Conservation (phyloP, 2,329 filamentous ascomycete species). For the Arthroderma sp. region DNA sequence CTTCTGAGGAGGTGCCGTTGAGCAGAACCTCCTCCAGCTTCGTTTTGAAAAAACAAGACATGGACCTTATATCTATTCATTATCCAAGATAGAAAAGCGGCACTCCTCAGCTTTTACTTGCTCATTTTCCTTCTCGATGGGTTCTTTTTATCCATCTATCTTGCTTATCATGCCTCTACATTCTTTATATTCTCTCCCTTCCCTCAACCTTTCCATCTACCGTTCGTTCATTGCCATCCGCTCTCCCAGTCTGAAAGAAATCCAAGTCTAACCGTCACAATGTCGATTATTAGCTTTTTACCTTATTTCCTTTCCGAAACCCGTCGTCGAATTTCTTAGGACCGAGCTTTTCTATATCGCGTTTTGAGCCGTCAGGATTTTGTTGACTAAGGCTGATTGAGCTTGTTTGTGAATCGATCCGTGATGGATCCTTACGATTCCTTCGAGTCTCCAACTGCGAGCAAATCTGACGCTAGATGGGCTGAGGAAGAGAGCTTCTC, state of each 20-base stretch:
- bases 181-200: constrained; percentile 10
- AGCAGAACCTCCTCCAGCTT: too few species aligned
- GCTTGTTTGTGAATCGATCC: background rate
- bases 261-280: constrained; percentile 25
- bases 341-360: constrained; percentile 6
- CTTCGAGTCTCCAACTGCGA: constrained; percentile 23
- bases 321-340: constrained; percentile 2
- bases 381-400: background rate
- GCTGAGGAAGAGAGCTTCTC: constrained; percentile 27
- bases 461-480: constrained; percentile 23
- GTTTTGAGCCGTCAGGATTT: background rate
- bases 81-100: too few species aligned
- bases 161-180: background rate
- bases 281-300: constrained; percentile 24
- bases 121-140: background rate
- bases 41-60: too few species aligned
- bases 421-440: constrained; percentile 36
- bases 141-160: background rate
- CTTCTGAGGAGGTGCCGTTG: too few species aligned
- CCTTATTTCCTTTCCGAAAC: constrained; percentile 3
- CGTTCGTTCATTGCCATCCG: constrained; percentile 11
- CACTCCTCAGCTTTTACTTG: background rate
- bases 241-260: constrained; percentile 13
- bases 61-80: too few species aligned
- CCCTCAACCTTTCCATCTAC: constrained; percentile 11